Evolutionary conservation across 2,329 filamentous ascomycete species (phyloP), one percentile per base, ranked within the genome.

Genomic region (Hypomyces rosellus): DNA sequence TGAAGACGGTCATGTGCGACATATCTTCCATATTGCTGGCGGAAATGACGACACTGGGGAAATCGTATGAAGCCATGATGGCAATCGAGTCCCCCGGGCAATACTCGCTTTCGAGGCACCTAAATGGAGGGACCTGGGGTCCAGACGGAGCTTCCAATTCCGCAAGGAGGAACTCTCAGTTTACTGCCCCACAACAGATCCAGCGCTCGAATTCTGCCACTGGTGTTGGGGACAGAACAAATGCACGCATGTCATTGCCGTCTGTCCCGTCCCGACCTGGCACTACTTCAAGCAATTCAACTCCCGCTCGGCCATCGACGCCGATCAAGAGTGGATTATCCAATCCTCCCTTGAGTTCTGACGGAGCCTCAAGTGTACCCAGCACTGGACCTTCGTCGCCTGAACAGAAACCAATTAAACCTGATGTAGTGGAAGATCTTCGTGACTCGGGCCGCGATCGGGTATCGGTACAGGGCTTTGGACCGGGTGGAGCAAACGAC

Each of bases 241-340:
- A 82, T 41, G 74, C 80, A 52, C 84, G 89, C 54, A 90, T 92
- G 86, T 92, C 89, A 1, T 87, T 92, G 84, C 89, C 86, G 64
- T 82, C 88, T 13, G 78, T 80, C 16, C 74, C 80, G 58, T 68
- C 78, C 64, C 59, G 64, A 3, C 58, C 63, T 2, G 69, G 66
- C 5, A 70, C 74, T 41, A 70, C 67, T 2, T 74, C 74, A 0
- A 70, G 62, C 54, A 72, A 63, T 46, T 73, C 77, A 4, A 74
- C 72, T 0, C 74, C 77, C 2, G 69, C 65, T 1, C 67, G 77
- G 9, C 75, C 78, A 2, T 75, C 77, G 1, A 78, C 77, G 0
- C 75, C 77, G 0, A 68, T 73, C 8, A 73, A 72, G 36, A 76
- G 74, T 46, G 72, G 71, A 1, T 60, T 75, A 3, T 72, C 78